Conservation (phyloP, 768 basidiomycete genomes). For the Leccinum rimulosum region DNA sequence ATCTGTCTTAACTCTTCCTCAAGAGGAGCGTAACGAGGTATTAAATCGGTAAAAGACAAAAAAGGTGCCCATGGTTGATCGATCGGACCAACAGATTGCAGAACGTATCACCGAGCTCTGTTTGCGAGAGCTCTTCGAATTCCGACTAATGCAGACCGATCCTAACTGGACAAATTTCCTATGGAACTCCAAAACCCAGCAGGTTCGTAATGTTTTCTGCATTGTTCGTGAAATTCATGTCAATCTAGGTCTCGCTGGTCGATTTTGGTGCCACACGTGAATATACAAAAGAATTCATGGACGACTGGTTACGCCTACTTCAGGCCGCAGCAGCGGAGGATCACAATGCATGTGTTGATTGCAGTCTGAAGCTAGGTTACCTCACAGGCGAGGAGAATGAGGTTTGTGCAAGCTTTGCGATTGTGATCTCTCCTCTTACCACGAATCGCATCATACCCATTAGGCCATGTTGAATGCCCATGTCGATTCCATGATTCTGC, state of each 20-base stretch:
- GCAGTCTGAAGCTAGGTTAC: conserved; percentile 84
- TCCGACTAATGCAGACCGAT: conserved; percentile 96
- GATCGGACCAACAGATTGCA: conserved; percentile 62
- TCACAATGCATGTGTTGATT: conserved; percentile 59
- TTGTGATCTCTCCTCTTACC: not conserved
- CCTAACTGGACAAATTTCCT: conserved; percentile 99
- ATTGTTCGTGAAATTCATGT: not conserved
- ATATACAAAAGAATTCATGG: conserved; percentile 84
- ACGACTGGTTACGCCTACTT: conserved; percentile 84
- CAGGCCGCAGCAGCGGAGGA: conserved; percentile 73
- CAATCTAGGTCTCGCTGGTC: conserved; percentile 70
- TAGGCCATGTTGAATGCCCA: conserved; percentile 86
- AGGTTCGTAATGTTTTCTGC: conserved; percentile 39
- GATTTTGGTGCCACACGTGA: conserved; percentile 95
- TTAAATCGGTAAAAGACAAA: conserved; percentile 6
- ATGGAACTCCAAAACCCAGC: conserved; percentile 66
- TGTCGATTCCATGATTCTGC: conserved; percentile 74
- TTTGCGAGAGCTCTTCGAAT: conserved; percentile 85
- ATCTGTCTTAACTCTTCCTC: conserved; percentile 50
- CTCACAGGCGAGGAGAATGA: conserved; percentile 86
- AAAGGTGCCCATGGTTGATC: not conserved
- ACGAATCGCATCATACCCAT: not conserved
- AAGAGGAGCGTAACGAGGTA: conserved; percentile 73
- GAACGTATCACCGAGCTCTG: conserved; percentile 79
- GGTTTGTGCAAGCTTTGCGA: conserved; percentile 37